Evolutionary conservation across 129 eudicot genomes (phyloP).

Genomic region (Mikania micrantha): DNA sequence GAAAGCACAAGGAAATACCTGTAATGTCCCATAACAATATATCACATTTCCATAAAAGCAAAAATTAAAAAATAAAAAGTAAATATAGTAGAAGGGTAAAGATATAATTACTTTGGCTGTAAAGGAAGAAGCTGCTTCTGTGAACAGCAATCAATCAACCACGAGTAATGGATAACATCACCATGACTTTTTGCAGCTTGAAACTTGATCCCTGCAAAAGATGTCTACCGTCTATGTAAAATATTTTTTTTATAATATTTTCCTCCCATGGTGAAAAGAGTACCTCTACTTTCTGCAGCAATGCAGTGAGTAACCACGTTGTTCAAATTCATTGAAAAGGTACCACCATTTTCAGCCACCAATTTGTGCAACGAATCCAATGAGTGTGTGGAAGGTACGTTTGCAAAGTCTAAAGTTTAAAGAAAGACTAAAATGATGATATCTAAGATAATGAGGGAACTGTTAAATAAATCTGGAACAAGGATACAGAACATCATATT

Average conservation of each 20-base stretch:
- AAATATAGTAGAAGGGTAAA: background rate
- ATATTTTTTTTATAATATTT: background rate
- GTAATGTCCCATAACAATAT: constrained; percentile 3
- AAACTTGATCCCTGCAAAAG: constrained; percentile 70
- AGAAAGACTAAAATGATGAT: constrained; percentile 24
- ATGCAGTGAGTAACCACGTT: constrained; percentile 86
- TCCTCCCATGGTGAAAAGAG: background rate
- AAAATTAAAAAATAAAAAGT: background rate
- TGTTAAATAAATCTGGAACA: background rate
- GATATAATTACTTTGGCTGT: constrained; percentile 60
- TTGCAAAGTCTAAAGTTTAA: constrained; percentile 72
- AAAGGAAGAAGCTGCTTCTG: constrained; percentile 71
- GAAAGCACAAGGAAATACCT: constrained; percentile 84
- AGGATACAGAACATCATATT: constrained; percentile 87
- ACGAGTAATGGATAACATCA: constrained; percentile 84
- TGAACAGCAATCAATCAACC: constrained; percentile 83
- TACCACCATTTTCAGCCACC: constrained; percentile 90
- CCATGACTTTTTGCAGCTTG: constrained; percentile 87
- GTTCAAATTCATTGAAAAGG: constrained; percentile 92
- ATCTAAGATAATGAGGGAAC: background rate
- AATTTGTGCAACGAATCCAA: constrained; percentile 73
- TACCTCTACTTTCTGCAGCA: constrained; percentile 87
- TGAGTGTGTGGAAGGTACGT: constrained; percentile 59
- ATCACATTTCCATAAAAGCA: background rate
- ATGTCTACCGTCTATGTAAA: background rate